Evolutionary conservation across 1,139 yeast species (phyloP).

Genomic region (Saccharomyces hybrid): DNA sequence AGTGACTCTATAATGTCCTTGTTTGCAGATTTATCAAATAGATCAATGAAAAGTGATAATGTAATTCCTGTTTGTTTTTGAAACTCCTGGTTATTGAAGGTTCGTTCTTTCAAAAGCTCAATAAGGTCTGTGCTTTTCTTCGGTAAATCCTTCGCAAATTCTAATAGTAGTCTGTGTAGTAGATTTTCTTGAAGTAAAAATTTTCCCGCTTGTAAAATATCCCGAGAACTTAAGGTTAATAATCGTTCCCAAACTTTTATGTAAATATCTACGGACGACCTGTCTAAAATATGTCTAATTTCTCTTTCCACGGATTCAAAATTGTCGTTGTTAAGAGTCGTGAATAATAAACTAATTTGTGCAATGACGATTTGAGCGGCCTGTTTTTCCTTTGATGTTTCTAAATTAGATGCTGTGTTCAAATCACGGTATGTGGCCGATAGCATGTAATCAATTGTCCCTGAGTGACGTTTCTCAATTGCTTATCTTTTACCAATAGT

Average conservation of each 20-base stretch:
- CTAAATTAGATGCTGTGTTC: conserved; percentile 5
- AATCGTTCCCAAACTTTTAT: conserved; percentile 25
- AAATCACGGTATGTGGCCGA: conserved; percentile 8
- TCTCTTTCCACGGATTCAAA: conserved; percentile 15
- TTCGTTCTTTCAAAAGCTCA: conserved; percentile 11
- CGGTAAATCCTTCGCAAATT: conserved; percentile 15
- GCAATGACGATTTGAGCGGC: conserved; percentile 23
- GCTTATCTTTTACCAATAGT: background rate
- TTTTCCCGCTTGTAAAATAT: conserved; percentile 13
- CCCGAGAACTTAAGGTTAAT: conserved; percentile 16
- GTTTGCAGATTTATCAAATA: conserved; percentile 12
- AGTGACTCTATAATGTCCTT: conserved; percentile 12
- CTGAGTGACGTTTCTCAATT: background rate
- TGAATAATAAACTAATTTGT: conserved; percentile 24
- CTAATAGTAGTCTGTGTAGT: conserved; percentile 18
- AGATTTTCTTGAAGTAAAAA: conserved; percentile 14
- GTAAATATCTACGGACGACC: conserved; percentile 17
- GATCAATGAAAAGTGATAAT: conserved; percentile 10
- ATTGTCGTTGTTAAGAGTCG: conserved; percentile 17
- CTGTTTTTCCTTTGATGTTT: conserved; percentile 17
- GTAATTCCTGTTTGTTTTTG: conserved; percentile 13
- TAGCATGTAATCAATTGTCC: conserved; percentile 21
- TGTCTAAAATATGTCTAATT: conserved; percentile 18
- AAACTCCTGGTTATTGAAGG: conserved; percentile 16
- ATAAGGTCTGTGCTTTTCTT: conserved; percentile 14